These are phyloP conservation scores for Auriculariales sp. DNA, from an alignment of 768 basidiomycete genomes.

Conservation along the genomic window DNA sequence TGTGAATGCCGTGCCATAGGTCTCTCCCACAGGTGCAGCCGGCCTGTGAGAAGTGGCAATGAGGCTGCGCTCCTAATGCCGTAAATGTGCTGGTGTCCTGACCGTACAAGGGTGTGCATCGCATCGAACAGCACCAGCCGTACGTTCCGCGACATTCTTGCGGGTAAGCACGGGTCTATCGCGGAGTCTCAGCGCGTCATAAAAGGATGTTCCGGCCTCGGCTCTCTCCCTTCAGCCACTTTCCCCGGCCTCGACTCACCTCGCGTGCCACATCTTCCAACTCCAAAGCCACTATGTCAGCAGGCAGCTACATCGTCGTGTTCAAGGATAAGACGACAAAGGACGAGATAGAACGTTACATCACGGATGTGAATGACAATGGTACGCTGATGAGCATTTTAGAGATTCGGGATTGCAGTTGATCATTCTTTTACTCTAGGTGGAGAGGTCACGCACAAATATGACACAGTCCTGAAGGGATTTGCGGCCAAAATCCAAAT, in stretches of 20 bases:
- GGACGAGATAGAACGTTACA: slow-evolving; percentile 28
- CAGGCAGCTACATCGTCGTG: slow-evolving; percentile 30
- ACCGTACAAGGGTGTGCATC: slow-evolving; percentile 61
- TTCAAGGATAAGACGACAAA: slow-evolving; percentile 32
- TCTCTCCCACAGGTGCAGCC: slow-evolving; percentile 49
- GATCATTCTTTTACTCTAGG: slow-evolving; percentile 15
- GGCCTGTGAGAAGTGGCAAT: slow-evolving; percentile 60
- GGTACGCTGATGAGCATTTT: slow-evolving; percentile 16
- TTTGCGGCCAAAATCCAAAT: slow-evolving; percentile 28
- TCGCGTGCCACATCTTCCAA: neutral
- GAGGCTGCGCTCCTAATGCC: too few relatives aligned
- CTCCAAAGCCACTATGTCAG: neutral
- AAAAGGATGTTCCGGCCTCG: neutral
- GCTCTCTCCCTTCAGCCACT: neutral
- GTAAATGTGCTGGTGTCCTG: too few relatives aligned
- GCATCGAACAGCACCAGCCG: slow-evolving; percentile 63
- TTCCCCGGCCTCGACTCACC: neutral
- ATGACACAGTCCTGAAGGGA: slow-evolving; percentile 21
- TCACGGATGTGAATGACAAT: slow-evolving; percentile 20
- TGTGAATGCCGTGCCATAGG: slow-evolving; percentile 48
- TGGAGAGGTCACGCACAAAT: slow-evolving; percentile 27
- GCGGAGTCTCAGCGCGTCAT: neutral
- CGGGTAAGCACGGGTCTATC: neutral
- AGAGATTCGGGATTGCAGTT: neutral
- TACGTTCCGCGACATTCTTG: neutral